Evolutionary conservation across 202 grass and related monocot species (phyloP), one percentile per base, ranked within the genome.

Genomic region (Dendrocalamus latiflorus): DNA sequence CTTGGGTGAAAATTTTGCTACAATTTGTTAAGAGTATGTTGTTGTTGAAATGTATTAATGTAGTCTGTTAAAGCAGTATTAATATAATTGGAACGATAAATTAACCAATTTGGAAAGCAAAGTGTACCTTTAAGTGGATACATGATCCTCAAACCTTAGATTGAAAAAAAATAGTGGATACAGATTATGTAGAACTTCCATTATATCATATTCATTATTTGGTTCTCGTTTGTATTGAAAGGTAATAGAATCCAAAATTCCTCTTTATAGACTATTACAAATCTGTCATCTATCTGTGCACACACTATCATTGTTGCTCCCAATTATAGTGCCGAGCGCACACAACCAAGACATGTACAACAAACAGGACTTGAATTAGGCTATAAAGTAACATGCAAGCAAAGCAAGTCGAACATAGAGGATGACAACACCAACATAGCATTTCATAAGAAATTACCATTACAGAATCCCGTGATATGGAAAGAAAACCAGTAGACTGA

Each of bases 401-500:
- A 82, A 79, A 83, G 24, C 22, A 63, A 68, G 20, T 61, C 38
- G 6, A 86, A 74, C 62, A 61, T 65, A 76, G 30, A 53, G 68
- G 20, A 65, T 11, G 25, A 53, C 17, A 56, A 81, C 26, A 65
- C 53, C 55, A 72, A 86, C 68, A 82, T 4, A 51, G 38, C 65
- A 71, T 74, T 61, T 59, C 16, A 58, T 45, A 48, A 84, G 38
- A 88, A 85, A 67, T 89, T 98, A 98, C 95, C 90, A 79, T 92
- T 34, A 98, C 33, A 66, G 87, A 84, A 90, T 95, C 89, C 25
- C 13, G 85, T 82, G 93, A 93, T 65, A 98, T 63, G 79, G 89
- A 98, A 86, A 98, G 93, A 61, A 84, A 87, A 83, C 95, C 93
- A 72, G 85, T 88, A 51, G 92, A 90, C 71, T 98, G 91, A 72